phyloP scores from a whole-genome alignment of 345 rosid genomes.

The Corchorus olitorius region DNA sequence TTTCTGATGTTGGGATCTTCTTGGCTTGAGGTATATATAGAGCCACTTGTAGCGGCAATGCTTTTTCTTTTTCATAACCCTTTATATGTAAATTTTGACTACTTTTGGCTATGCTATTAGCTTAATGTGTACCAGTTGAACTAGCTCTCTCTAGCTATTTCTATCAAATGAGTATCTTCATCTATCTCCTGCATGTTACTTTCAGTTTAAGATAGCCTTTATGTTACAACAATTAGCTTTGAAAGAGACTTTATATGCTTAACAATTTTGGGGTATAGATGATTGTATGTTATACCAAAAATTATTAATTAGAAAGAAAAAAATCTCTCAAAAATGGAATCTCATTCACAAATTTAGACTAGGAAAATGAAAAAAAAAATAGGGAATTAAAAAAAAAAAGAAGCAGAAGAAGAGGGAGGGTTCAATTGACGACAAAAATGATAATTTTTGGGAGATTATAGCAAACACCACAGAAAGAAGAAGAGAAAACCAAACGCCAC shows the following conservation, averaged over 20 bases:
- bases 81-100: slow-evolving; percentile 1
- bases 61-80: neutral
- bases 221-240: neutral
- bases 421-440: slow-evolving; percentile 1
- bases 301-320: too few species aligned
- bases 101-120: neutral
- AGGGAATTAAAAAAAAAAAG: too few species aligned
- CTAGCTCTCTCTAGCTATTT: neutral
- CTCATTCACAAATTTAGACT: neutral
- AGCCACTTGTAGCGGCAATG: too few species aligned
- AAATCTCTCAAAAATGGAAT: neutral
- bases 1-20: too few species aligned
- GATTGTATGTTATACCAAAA: too few species aligned
- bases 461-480: too few species aligned
- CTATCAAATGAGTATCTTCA: neutral
- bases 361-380: neutral
- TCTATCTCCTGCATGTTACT: neutral
- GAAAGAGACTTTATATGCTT: neutral
- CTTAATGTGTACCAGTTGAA: neutral
- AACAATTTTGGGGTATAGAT: too few species aligned
- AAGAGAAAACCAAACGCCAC: neutral
- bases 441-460: neutral
- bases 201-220: neutral
- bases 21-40: too few species aligned
- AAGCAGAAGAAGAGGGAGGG: neutral